These are phyloP conservation scores for Trichoderma erinaceum DNA, from an alignment of 495 filamentous ascomycete species.

Conservation along the genomic window DNA sequence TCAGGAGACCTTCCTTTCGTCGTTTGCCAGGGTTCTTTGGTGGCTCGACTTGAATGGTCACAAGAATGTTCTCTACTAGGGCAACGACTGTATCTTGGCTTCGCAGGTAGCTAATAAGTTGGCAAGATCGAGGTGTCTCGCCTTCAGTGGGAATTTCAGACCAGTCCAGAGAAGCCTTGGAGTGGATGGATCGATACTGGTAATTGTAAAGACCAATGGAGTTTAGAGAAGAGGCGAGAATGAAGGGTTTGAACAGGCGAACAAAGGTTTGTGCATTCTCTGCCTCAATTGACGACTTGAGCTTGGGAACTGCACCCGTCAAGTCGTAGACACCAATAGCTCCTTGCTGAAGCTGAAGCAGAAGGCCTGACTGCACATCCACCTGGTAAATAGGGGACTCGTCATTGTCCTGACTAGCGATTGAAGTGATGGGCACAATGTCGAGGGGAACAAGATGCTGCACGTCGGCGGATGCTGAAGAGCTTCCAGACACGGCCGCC, in stretches of 20 bases:
- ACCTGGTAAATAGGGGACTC: constrained; percentile 37
- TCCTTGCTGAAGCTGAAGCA: constrained; percentile 44
- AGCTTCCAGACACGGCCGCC: constrained; percentile 29
- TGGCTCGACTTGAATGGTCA: constrained; percentile 59
- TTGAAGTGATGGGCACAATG: constrained; percentile 21
- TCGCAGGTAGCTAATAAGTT: constrained; percentile 55
- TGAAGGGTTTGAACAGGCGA: constrained; percentile 44
- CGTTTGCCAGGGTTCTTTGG: constrained; percentile 52
- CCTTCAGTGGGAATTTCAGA: constrained; percentile 21
- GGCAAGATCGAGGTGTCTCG: constrained; percentile 24
- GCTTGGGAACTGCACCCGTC: constrained; percentile 39
- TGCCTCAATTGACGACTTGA: constrained; percentile 43
- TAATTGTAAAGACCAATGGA: constrained; percentile 57
- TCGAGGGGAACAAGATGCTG: constrained; percentile 28
- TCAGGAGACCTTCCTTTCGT: constrained; percentile 58
- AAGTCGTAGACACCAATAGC: constrained; percentile 47
- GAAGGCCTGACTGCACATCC: constrained; percentile 49
- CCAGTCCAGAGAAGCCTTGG: constrained; percentile 40
- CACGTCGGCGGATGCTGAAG: constrained; percentile 18
- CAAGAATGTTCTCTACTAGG: constrained; percentile 47
- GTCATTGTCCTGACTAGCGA: not conserved
- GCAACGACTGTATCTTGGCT: constrained; percentile 58
- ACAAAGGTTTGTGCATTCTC: constrained; percentile 10
- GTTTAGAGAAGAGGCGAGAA: constrained; percentile 37
- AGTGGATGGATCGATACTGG: constrained; percentile 58